These are phyloP conservation scores for Huntiella abstrusa DNA, from an alignment of 2,329 filamentous ascomycete species.

Conservation along the genomic window DNA sequence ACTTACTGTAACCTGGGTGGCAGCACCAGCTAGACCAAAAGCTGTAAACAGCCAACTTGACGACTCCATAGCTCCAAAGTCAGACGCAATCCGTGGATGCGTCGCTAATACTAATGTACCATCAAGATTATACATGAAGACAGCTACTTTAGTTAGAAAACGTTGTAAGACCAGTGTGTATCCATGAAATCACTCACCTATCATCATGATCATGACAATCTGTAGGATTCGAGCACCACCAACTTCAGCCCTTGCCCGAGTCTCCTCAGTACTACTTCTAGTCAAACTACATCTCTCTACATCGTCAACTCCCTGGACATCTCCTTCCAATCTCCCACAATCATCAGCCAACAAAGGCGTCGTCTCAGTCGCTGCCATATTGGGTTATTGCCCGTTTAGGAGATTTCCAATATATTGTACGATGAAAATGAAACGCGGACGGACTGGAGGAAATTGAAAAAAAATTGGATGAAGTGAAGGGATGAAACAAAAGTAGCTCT, in stretches of 20 bases:
- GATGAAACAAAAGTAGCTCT: too few species aligned
- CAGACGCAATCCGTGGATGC: slow-evolving; percentile 40
- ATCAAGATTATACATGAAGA: slow-evolving; percentile 49
- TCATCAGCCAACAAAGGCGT: too few species aligned
- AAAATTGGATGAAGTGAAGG: too few species aligned
- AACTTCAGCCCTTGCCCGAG: neutral
- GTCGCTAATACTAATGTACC: slow-evolving; percentile 47
- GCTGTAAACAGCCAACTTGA: slow-evolving; percentile 25
- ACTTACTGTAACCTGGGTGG: slow-evolving; percentile 16
- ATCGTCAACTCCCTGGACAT: neutral
- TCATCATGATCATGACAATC: slow-evolving; percentile 11
- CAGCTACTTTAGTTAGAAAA: neutral
- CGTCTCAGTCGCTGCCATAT: too few species aligned
- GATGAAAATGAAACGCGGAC: too few species aligned
- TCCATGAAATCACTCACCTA: slow-evolving; percentile 11
- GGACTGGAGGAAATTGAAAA: too few species aligned
- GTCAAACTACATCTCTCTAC: neutral
- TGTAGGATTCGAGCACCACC: neutral
- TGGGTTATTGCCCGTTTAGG: too few species aligned
- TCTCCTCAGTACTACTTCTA: neutral
- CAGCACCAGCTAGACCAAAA: slow-evolving; percentile 18
- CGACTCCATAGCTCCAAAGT: slow-evolving; percentile 36
- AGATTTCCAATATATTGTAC: too few species aligned
- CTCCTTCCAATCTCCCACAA: too few species aligned
- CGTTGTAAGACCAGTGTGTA: neutral